Conservation (phyloP, 345 rosid species). For the Cardamine chenopodiifolia region DNA sequence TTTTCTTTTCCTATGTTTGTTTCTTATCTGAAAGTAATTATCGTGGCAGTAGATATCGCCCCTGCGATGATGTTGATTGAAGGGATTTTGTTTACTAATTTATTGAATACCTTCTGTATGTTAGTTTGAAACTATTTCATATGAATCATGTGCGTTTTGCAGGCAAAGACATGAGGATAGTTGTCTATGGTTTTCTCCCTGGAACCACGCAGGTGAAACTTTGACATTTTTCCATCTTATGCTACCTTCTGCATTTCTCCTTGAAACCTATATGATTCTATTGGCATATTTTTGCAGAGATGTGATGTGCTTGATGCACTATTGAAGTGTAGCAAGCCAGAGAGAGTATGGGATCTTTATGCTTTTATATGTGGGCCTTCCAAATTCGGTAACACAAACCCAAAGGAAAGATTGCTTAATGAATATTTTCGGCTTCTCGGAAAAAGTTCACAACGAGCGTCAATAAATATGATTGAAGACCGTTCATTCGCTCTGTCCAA, state of each 20-base stretch:
- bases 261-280: slow-evolving; percentile 9
- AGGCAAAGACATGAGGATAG: slow-evolving; percentile 98
- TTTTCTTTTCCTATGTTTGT: background rate
- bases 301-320: slow-evolving; percentile 69
- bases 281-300: slow-evolving; percentile 56
- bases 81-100: slow-evolving; percentile 17
- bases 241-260: slow-evolving; percentile 5
- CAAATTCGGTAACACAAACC: slow-evolving; percentile 63
- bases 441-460: slow-evolving; percentile 56
- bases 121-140: slow-evolving; percentile 11
- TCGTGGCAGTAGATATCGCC: slow-evolving; percentile 15
- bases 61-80: slow-evolving; percentile 20
- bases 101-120: slow-evolving; percentile 4
- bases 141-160: slow-evolving; percentile 40
- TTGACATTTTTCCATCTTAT: background rate
- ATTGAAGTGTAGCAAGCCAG: slow-evolving; percentile 61
- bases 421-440: slow-evolving; percentile 95
- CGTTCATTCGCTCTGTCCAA: slow-evolving; percentile 70
- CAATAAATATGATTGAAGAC: slow-evolving; percentile 69
- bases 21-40: slow-evolving; percentile 7
- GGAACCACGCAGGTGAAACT: slow-evolving; percentile 75
- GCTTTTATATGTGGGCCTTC: slow-evolving; percentile 81
- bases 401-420: slow-evolving; percentile 82
- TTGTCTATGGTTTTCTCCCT: slow-evolving; percentile 93
- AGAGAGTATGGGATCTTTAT: slow-evolving; percentile 80